phyloP scores from a whole-genome alignment of 495 filamentous ascomycete genomes.

The Lichina pygmaea region DNA sequence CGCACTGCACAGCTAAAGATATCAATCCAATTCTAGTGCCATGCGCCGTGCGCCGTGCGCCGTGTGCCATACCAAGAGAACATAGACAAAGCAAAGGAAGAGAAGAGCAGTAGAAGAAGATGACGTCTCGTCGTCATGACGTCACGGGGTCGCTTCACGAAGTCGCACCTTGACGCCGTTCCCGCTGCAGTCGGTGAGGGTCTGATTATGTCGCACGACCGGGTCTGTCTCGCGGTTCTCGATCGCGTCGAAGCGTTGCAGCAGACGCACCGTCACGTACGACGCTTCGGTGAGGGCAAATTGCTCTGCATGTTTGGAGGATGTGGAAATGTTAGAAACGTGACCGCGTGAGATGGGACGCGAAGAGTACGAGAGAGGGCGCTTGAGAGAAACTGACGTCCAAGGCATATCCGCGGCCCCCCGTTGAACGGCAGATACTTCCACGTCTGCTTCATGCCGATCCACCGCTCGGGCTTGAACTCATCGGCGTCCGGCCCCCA shows the following conservation, averaged over 20 bases:
- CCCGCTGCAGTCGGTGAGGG: neutral
- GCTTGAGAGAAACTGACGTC: conserved; percentile 9
- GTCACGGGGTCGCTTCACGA: neutral
- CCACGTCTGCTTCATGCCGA: conserved; percentile 17
- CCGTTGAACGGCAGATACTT: conserved; percentile 37
- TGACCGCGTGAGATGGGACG: no score
- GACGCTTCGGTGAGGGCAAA: conserved; percentile 17
- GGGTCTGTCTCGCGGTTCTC: conserved; percentile 5
- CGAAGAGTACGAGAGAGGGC: no score
- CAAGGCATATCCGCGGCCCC: conserved; percentile 30
- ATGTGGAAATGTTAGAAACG: neutral
- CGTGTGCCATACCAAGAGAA: no score
- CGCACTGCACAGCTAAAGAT: no score
- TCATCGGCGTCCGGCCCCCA: conserved; percentile 2
- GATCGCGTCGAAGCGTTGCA: conserved; percentile 18
- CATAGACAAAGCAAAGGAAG: no score
- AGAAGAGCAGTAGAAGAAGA: neutral
- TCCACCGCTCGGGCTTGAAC: conserved; percentile 4
- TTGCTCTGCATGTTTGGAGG: conserved; percentile 6
- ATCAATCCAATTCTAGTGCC: no score
- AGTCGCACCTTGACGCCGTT: conserved; percentile 2
- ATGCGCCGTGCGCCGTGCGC: no score
- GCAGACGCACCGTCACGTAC: conserved; percentile 16
- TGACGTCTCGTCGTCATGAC: neutral
- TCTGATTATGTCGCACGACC: neutral